Base-by-base conservation (phyloP, 1,139 yeast genomes). In the Scheffersomyces stambukii region DNA sequence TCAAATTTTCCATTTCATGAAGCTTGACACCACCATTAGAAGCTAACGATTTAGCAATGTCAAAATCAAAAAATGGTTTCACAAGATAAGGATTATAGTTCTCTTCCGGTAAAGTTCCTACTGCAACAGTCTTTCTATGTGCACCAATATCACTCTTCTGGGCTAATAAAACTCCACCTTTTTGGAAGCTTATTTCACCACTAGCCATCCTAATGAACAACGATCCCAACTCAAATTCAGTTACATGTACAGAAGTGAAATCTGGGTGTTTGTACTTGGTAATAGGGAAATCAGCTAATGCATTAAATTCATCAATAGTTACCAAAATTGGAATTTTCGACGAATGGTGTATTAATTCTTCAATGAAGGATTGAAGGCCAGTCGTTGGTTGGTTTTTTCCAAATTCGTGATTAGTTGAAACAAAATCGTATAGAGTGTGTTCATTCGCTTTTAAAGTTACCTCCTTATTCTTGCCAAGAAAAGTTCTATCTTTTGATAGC, bases 291-390 rank as follows among this genome's bases (percentile, higher is more conserved):
- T 77, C 73, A 13, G 79, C 57, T 33, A 86, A 57, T 1, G 79
- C 76, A 37, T 86, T 80, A 47, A 86, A 69, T 50, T 84, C 79
- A 50, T 89, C 97, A 27, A 86, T 64, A 5, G 94, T 68, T 28
- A 86, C 62, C 30, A 78, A 60, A 4, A 86, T 81, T 1, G 95
- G 91, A 22, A 64, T 48, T 6, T 48, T 36, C 11, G 54, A 41
- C 29, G 77, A 72, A 24, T 55, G 54, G 17, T 69, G 52, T 28
- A 78, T 36, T 32, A 67, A 57, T 53, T 81, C 85, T 3, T 64
- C 57, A 9, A 82, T 49, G 17, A 85, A 60, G 30, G 71, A 71
- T 34, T 66, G 65, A 45, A 83, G 74, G 11, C 68, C 64, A 20
- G 31, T 28, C 8, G 60, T 53, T 7, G 70, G 55, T 4, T 55